Percentiles rank a stretch among this genome's conserved stretches.
phyloP scores from a whole-genome alignment of 2,329 filamentous ascomycete genomes.

The Penicillium sp. region DNA sequence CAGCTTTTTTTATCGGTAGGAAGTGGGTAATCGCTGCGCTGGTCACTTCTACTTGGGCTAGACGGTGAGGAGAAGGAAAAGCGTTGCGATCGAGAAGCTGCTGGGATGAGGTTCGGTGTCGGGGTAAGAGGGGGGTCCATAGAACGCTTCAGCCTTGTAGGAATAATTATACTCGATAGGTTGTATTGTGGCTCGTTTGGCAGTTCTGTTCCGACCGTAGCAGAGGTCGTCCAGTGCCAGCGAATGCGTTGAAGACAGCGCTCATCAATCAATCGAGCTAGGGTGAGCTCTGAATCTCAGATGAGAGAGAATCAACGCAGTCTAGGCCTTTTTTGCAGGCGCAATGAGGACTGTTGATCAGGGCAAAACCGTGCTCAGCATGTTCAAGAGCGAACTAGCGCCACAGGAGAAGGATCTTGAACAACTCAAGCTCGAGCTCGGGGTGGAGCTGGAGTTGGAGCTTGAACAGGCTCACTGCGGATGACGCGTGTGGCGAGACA shows the following conservation, averaged over 20 bases:
- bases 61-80: slow-evolving; percentile 22
- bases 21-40: slow-evolving; percentile 30
- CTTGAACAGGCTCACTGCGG: slow-evolving; percentile 19
- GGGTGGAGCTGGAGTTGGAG: slow-evolving; percentile 23
- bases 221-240: not conserved
- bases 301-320: slow-evolving; percentile 3
- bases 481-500: slow-evolving; percentile 35
- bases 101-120: slow-evolving; percentile 13
- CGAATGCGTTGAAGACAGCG: not conserved
- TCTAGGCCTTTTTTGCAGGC: slow-evolving; percentile 6
- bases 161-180: not conserved
- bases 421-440: slow-evolving; percentile 4
- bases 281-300: slow-evolving; percentile 10
- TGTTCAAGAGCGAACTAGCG: slow-evolving; percentile 23
- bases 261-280: slow-evolving; percentile 14
- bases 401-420: slow-evolving; percentile 9
- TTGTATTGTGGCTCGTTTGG: not conserved
- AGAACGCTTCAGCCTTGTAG: not conserved
- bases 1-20: slow-evolving; percentile 28
- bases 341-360: slow-evolving; percentile 20
- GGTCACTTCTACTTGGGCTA: slow-evolving; percentile 23
- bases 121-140: slow-evolving; percentile 27
- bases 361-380: slow-evolving; percentile 17
- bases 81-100: slow-evolving; percentile 15
- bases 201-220: not conserved